phyloP scores from a whole-genome alignment of 148 eudicot genomes.

The Linanthus parryae region DNA sequence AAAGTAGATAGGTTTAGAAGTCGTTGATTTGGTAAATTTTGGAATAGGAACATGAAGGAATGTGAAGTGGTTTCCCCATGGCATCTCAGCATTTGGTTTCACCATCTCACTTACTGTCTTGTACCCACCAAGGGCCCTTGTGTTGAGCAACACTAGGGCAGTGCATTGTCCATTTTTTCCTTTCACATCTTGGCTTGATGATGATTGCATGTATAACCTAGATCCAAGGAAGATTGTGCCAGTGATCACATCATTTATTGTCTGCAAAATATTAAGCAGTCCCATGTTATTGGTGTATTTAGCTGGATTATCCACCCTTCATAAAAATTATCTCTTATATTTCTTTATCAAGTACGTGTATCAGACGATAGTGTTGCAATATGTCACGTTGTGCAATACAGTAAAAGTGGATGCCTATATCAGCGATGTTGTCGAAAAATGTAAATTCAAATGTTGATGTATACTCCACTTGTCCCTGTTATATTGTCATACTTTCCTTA shows the following conservation, averaged over 20 bases:
- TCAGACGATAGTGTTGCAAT: too few relatives aligned
- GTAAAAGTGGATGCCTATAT: too few relatives aligned
- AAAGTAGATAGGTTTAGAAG: conserved; percentile 25
- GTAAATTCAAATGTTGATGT: too few relatives aligned
- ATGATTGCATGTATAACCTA: conserved; percentile 32
- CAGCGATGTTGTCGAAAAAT: too few relatives aligned
- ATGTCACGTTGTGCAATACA: too few relatives aligned
- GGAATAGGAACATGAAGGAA: conserved; percentile 31
- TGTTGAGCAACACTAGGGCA: conserved; percentile 34
- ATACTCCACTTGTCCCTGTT: too few relatives aligned
- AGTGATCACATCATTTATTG: conserved; percentile 35
- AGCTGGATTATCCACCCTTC: too few relatives aligned
- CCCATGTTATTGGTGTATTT: too few relatives aligned
- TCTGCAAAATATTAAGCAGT: too few relatives aligned
- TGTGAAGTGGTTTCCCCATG: conserved; percentile 44
- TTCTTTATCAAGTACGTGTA: too few relatives aligned
- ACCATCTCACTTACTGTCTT: conserved; percentile 32
- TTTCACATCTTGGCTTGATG: conserved; percentile 4
- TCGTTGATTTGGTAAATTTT: not conserved
- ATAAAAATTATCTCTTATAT: too few relatives aligned
- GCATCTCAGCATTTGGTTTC: conserved; percentile 23
- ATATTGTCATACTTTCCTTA: too few relatives aligned
- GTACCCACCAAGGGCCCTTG: conserved; percentile 28
- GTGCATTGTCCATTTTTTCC: conserved; percentile 13
- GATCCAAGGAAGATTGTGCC: conserved; percentile 25